Conservation (phyloP, 2,329 filamentous ascomycete genomes). For the Fusarium caatingaense region DNA sequence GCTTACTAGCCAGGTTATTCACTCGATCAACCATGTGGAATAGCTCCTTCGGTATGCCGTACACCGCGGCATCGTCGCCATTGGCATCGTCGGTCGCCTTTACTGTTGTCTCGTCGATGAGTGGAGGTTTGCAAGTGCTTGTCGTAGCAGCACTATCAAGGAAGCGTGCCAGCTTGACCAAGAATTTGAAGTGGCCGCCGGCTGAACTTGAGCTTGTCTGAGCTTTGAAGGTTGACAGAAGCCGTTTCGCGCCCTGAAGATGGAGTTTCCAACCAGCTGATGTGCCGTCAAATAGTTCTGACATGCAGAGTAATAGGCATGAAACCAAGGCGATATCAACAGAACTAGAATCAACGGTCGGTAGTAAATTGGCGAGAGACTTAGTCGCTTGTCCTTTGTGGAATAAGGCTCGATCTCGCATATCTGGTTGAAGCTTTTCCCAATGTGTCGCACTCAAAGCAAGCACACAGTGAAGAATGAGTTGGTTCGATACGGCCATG, state of each 20-base stretch:
- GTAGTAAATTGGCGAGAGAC: neutral
- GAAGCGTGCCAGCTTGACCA: slow-evolving; percentile 2
- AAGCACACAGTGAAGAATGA: neutral
- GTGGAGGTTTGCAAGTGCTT: slow-evolving; percentile 5
- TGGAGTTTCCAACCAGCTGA: slow-evolving; percentile 13
- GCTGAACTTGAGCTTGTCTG: neutral
- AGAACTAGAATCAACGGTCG: neutral
- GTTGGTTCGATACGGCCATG: neutral
- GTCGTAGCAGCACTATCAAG: slow-evolving; percentile 8
- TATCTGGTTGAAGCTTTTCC: slow-evolving; percentile 12
- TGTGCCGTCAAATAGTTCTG: slow-evolving; percentile 3
- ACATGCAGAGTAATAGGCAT: slow-evolving; percentile 1
- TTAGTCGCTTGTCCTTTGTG: slow-evolving; percentile 8
- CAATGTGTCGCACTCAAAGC: slow-evolving; percentile 10
- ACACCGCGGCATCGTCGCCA: neutral
- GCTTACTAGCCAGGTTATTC: slow-evolving; percentile 1
- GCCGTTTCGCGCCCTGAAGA: neutral
- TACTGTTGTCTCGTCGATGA: slow-evolving; percentile 2
- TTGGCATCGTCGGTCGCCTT: neutral
- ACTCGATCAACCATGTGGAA: slow-evolving; percentile 16
- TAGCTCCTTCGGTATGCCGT: slow-evolving; percentile 8
- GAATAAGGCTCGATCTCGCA: slow-evolving; percentile 3
- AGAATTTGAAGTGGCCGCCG: neutral
- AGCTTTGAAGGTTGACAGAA: neutral
- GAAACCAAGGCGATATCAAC: slow-evolving; percentile 7